A percentile compares a stretch with the other conserved stretches of the same genome.
Conservation (phyloP, 2,329 filamentous ascomycete species). For the Fusarium devonianum region DNA sequence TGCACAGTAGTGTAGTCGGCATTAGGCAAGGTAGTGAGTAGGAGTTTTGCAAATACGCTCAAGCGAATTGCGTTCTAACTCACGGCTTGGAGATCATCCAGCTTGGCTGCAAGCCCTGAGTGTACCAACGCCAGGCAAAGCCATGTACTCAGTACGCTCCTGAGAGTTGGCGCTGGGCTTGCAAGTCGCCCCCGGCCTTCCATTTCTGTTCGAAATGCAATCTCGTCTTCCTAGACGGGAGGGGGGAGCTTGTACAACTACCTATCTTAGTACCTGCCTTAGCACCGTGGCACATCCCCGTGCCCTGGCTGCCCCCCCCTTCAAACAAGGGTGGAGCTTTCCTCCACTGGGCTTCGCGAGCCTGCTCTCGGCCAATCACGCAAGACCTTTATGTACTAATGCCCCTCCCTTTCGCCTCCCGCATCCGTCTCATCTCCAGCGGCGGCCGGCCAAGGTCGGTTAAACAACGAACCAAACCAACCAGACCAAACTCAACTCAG, state of each 20-base stretch:
- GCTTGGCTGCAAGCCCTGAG: no score
- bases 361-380: slow-evolving; percentile 31
- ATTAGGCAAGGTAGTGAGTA: no score
- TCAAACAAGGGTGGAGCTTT: slow-evolving; percentile 24
- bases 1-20: no score
- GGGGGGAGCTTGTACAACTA: slow-evolving; percentile 22
- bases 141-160: slow-evolving; percentile 15
- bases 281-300: slow-evolving; percentile 18
- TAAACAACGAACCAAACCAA: slow-evolving; percentile 32
- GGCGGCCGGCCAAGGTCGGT: slow-evolving; percentile 31
- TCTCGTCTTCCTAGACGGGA: slow-evolving; percentile 33
- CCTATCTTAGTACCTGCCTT: slow-evolving; percentile 37
- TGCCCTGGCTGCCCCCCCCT: slow-evolving; percentile 21
- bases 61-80: no score
- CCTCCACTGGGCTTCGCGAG: slow-evolving; percentile 35
- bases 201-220: slow-evolving; percentile 36
- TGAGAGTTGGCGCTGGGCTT: not conserved
- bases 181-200: slow-evolving; percentile 25
- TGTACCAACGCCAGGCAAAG: slow-evolving; percentile 14
- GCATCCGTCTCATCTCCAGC: slow-evolving; percentile 38
- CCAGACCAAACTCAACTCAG: slow-evolving; percentile 10
- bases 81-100: no score
- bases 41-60: no score
- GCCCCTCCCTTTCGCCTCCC: slow-evolving; percentile 35
- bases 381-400: slow-evolving; percentile 23